These are phyloP conservation scores for Zymoseptoria pseudotritici DNA, from an alignment of 2,329 filamentous ascomycete species.

Conservation along the genomic window DNA sequence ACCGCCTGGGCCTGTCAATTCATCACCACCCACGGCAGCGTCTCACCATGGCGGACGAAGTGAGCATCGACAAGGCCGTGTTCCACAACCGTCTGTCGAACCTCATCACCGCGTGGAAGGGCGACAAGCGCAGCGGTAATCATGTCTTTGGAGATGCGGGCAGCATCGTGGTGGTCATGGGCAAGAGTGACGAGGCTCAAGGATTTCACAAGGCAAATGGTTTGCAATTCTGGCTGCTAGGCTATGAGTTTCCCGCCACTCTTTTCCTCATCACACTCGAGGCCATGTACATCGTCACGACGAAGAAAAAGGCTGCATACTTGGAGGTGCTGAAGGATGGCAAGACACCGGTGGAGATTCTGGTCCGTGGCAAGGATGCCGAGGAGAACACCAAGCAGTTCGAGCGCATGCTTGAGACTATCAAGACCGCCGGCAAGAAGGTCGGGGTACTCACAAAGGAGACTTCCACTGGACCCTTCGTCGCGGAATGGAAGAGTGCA, in stretches of 20 bases:
- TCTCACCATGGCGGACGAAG: slow-evolving; percentile 60
- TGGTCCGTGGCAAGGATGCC: slow-evolving; percentile 85
- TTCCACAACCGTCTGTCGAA: slow-evolving; percentile 90
- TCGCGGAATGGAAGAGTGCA: slow-evolving; percentile 89
- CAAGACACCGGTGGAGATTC: slow-evolving; percentile 84
- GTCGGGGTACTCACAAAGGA: slow-evolving; percentile 83
- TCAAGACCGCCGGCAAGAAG: slow-evolving; percentile 87
- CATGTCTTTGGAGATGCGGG: slow-evolving; percentile 76
- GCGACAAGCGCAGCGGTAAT: slow-evolving; percentile 84
- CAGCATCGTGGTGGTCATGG: slow-evolving; percentile 85
- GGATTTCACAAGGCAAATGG: slow-evolving; percentile 95
- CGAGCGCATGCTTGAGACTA: slow-evolving; percentile 70
- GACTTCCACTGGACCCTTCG: slow-evolving; percentile 75
- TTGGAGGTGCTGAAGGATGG: slow-evolving; percentile 82
- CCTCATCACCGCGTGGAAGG: slow-evolving; percentile 89
- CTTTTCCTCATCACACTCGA: slow-evolving; percentile 88
- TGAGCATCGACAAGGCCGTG: slow-evolving; percentile 87
- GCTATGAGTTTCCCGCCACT: slow-evolving; percentile 96
- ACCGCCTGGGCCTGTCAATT: slow-evolving; percentile 10
- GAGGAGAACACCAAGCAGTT: slow-evolving; percentile 90
- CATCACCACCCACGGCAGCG: slow-evolving; percentile 14
- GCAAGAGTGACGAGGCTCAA: slow-evolving; percentile 83
- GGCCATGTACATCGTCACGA: slow-evolving; percentile 84
- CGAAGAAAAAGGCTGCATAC: slow-evolving; percentile 95
- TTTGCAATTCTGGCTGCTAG: slow-evolving; percentile 95